phyloP scores from a whole-genome alignment of 805 yeast species.

The Saccharomycopsis sp. region DNA sequence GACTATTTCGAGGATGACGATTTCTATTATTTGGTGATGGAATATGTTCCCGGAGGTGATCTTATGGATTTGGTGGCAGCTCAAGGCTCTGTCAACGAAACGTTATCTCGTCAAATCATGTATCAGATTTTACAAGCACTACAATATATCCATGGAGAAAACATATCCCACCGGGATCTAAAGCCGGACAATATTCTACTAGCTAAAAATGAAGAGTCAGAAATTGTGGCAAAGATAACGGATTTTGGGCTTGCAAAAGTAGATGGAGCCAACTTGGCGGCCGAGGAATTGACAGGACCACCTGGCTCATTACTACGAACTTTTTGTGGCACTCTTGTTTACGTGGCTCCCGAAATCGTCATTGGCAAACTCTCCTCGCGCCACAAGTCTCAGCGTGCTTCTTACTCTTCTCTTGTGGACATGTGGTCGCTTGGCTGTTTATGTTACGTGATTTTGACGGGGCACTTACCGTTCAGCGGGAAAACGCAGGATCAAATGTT shows the following conservation, averaged over 20 bases:
- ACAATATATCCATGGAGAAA: conserved; percentile 76
- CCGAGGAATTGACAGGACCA: not conserved
- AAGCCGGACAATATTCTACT: conserved; percentile 94
- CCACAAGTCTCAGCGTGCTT: conserved; percentile 20
- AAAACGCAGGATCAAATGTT: conserved; percentile 81
- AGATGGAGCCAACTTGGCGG: not conserved
- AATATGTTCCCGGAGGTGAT: conserved; percentile 93
- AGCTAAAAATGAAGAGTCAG: conserved; percentile 72
- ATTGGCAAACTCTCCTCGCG: conserved; percentile 30
- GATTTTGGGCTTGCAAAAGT: conserved; percentile 96
- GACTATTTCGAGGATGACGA: conserved; percentile 81
- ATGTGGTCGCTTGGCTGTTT: conserved; percentile 98
- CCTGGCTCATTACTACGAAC: conserved; percentile 88
- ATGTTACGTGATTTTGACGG: conserved; percentile 83
- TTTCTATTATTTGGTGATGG: conserved; percentile 86
- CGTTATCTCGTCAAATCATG: conserved; percentile 78
- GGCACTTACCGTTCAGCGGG: conserved; percentile 92
- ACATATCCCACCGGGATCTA: conserved; percentile 92
- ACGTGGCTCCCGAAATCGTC: conserved; percentile 91
- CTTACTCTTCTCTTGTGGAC: conserved; percentile 82
- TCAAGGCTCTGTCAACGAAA: conserved; percentile 87
- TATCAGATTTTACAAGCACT: conserved; percentile 79
- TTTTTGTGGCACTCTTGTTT: conserved; percentile 95
- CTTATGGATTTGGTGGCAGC: conserved; percentile 95
- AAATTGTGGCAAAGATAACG: conserved; percentile 83